Percentiles rank a stretch among this genome's conserved stretches.
Conservation (phyloP, 129 eudicot species). For the Chrysanthemum seticuspe region DNA sequence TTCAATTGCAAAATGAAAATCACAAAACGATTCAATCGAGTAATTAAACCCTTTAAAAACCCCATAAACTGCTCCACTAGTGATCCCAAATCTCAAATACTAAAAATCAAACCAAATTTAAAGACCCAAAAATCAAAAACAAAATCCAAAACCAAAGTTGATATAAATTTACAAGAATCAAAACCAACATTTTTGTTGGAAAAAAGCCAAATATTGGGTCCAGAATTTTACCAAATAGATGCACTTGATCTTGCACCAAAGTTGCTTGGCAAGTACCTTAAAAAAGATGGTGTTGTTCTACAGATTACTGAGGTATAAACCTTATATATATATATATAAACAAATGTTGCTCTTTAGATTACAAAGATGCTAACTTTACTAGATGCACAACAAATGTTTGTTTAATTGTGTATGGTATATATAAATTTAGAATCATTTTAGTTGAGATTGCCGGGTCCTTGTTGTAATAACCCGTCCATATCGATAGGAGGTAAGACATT, state of each 20-base stretch:
- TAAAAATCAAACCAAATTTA: constrained; percentile 25
- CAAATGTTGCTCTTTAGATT: neutral
- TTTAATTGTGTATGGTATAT: no score
- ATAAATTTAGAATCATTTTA: no score
- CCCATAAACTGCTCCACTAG: constrained; percentile 4
- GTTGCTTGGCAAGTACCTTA: constrained; percentile 86
- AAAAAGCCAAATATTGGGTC: constrained; percentile 40
- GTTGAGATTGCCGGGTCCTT: no score
- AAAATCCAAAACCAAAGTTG: constrained; percentile 38
- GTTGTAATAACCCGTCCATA: no score
- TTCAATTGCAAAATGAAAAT: constrained; percentile 31
- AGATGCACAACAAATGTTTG: neutral
- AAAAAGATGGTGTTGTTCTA: constrained; percentile 84
- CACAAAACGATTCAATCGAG: constrained; percentile 40
- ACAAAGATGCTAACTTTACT: neutral
- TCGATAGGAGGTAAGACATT: no score
- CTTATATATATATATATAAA: neutral
- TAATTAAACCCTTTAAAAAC: constrained; percentile 30
- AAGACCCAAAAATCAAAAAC: constrained; percentile 32
- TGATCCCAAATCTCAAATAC: constrained; percentile 30
- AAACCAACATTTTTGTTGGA: constrained; percentile 31
- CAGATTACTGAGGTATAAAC: constrained; percentile 99
- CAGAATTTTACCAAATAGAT: constrained; percentile 74
- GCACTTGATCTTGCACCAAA: constrained; percentile 94
- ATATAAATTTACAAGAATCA: constrained; percentile 20